These are phyloP conservation scores for Tolypocladium guangdongense DNA, from an alignment of 2,329 filamentous ascomycete species.

Conservation along the genomic window DNA sequence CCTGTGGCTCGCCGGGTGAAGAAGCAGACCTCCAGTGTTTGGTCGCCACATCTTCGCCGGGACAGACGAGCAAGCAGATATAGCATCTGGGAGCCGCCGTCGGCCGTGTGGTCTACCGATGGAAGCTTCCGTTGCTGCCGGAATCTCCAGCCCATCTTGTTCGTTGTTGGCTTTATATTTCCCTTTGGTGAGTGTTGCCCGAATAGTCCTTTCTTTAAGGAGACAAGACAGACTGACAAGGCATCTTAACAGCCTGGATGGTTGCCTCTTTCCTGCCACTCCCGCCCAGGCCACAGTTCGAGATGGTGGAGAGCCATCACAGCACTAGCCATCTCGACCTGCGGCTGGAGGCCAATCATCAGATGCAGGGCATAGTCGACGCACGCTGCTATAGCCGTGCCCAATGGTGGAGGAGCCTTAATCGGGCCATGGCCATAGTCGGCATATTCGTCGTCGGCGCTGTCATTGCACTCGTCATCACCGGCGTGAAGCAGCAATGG, in stretches of 20 bases:
- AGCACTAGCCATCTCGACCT: constrained; percentile 29
- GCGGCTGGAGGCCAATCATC: constrained; percentile 22
- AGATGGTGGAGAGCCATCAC: constrained; percentile 38
- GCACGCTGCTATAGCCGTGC: constrained; percentile 38
- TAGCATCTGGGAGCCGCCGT: constrained; percentile 65
- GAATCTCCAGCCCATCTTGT: constrained; percentile 65
- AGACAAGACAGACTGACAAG: background rate
- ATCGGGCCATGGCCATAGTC: constrained; percentile 46
- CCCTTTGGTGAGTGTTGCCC: constrained; percentile 49
- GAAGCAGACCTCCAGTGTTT: constrained; percentile 50
- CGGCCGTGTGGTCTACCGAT: constrained; percentile 52
- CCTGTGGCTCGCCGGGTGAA: constrained; percentile 18
- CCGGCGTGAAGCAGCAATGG: constrained; percentile 43
- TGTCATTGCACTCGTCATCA: constrained; percentile 37
- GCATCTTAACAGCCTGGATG: constrained; percentile 55
- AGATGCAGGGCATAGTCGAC: constrained; percentile 28
- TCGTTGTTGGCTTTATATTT: constrained; percentile 67
- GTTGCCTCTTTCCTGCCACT: constrained; percentile 65
- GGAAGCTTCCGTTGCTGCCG: constrained; percentile 52
- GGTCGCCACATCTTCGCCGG: constrained; percentile 61
- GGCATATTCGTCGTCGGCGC: constrained; percentile 44
- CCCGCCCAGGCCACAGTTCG: constrained; percentile 42
- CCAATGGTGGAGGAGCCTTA: constrained; percentile 49
- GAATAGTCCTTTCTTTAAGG: background rate
- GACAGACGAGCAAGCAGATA: constrained; percentile 48